Evolutionary conservation across 1,284 basidiomycete species (phyloP).

Genomic region (Ganoderma boninense): DNA sequence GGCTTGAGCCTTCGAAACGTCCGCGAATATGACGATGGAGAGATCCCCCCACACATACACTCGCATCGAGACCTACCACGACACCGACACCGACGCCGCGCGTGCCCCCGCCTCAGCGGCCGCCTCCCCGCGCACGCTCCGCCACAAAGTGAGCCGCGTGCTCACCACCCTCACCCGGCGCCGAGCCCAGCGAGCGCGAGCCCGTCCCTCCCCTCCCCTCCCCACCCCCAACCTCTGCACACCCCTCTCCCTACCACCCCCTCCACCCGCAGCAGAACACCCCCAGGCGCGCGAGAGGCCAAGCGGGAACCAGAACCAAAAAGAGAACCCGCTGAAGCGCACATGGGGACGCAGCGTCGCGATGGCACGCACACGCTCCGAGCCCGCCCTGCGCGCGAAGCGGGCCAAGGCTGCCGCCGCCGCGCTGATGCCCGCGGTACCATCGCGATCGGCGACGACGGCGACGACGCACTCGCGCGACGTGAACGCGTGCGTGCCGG

Average conservation of each 20-base stretch:
- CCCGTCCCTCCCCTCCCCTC: no score
- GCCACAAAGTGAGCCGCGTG: slow-evolving; percentile 23
- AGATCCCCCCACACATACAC: slow-evolving; percentile 5
- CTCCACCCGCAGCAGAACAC: background rate
- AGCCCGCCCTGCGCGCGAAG: slow-evolving; percentile 5
- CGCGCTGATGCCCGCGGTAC: background rate
- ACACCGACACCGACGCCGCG: slow-evolving; percentile 8
- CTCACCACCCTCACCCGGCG: slow-evolving; percentile 12
- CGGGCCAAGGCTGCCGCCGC: background rate
- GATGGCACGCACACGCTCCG: slow-evolving; percentile 3
- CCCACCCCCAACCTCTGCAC: background rate
- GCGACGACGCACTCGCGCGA: slow-evolving; percentile 1
- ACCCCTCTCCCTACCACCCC: no score
- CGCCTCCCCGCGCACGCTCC: slow-evolving; percentile 13
- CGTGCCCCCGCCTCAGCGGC: background rate
- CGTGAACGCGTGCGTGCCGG: background rate
- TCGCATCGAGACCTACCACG: slow-evolving; percentile 12
- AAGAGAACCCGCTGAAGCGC: slow-evolving; percentile 3
- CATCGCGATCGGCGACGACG: no score
- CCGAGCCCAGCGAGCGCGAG: no score
- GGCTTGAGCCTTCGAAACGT: background rate
- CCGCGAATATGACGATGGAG: background rate
- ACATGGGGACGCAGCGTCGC: slow-evolving; percentile 5
- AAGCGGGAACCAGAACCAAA: no score
- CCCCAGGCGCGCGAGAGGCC: background rate